These are phyloP conservation scores for Hyaloperonospora brassicae DNA, from an alignment of 352 stramenopile genomes.

Conservation along the genomic window DNA sequence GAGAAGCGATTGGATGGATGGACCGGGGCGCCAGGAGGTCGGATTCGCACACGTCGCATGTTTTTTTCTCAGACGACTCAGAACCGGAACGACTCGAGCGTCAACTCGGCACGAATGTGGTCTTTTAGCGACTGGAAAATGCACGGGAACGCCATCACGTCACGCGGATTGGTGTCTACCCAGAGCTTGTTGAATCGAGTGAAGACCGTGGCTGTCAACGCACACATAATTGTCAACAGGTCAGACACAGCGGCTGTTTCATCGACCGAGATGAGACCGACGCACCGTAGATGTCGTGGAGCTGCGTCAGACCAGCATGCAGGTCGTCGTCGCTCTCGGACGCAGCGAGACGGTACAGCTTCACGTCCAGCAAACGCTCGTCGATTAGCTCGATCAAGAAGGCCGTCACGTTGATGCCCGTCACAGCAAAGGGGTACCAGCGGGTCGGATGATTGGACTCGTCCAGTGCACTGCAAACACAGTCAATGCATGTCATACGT, in stretches of 20 bases:
- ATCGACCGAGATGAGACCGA: neutral
- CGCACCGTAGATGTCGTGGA: slow-evolving; percentile 78
- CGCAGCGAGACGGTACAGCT: slow-evolving; percentile 45
- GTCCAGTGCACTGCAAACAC: slow-evolving; percentile 43
- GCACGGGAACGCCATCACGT: slow-evolving; percentile 79
- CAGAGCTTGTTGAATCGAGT: slow-evolving; percentile 79
- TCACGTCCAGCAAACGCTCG: slow-evolving; percentile 68
- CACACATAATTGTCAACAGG: neutral
- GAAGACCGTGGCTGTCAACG: slow-evolving; percentile 52
- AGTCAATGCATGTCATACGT: neutral
- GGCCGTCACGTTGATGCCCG: slow-evolving; percentile 80
- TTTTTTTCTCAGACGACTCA: slow-evolving; percentile 18
- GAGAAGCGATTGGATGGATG: neutral
- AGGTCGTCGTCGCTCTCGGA: slow-evolving; percentile 24
- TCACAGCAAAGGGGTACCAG: slow-evolving; percentile 83
- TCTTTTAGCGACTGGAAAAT: slow-evolving; percentile 80
- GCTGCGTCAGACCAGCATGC: slow-evolving; percentile 29
- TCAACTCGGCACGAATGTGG: slow-evolving; percentile 49
- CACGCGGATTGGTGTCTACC: slow-evolving; percentile 71
- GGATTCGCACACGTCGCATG: slow-evolving; percentile 13
- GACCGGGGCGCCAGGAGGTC: neutral
- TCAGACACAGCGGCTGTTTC: too few species aligned
- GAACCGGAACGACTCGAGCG: slow-evolving; percentile 55
- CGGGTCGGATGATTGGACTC: slow-evolving; percentile 80
- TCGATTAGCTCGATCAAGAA: slow-evolving; percentile 72